These are phyloP conservation scores for Cercophora newfieldiana DNA, from an alignment of 495 filamentous ascomycete genomes.

Conservation along the genomic window DNA sequence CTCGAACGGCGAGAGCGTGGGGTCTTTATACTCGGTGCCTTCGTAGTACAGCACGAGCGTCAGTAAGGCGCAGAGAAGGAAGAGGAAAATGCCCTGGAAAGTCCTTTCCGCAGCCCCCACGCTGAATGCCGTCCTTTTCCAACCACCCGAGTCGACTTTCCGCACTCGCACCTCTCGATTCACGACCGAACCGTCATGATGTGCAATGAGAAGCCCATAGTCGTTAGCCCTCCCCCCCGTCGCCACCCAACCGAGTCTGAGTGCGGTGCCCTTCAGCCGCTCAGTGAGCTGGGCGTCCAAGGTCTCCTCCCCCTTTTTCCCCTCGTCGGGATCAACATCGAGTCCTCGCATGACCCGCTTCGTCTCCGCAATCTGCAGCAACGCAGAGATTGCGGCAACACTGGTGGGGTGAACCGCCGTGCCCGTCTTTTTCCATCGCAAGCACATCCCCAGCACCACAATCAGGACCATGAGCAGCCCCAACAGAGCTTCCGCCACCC, in stretches of 20 bases:
- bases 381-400: constrained; percentile 5
- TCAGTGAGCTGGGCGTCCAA: too few relatives aligned
- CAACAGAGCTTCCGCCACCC: constrained; percentile 12
- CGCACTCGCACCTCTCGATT: too few relatives aligned
- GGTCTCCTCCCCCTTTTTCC: background rate
- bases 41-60: constrained; percentile 6
- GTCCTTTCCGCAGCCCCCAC: background rate
- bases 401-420: constrained; percentile 1
- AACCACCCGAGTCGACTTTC: background rate
- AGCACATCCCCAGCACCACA: background rate
- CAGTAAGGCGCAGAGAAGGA: background rate
- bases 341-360: background rate
- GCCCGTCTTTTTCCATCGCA: background rate
- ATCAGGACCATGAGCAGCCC: constrained; percentile 4
- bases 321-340: background rate
- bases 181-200: too few relatives aligned
- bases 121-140: background rate
- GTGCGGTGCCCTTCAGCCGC: too few relatives aligned
- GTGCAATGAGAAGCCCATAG: too few relatives aligned
- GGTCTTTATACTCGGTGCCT: background rate
- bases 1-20: background rate
- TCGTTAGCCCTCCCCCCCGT: too few relatives aligned
- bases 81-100: background rate
- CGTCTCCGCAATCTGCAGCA: background rate
- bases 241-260: too few relatives aligned